These are phyloP conservation scores for Aspergillus pseudotamarii DNA, from an alignment of 2,329 filamentous ascomycete species.

Conservation along the genomic window DNA sequence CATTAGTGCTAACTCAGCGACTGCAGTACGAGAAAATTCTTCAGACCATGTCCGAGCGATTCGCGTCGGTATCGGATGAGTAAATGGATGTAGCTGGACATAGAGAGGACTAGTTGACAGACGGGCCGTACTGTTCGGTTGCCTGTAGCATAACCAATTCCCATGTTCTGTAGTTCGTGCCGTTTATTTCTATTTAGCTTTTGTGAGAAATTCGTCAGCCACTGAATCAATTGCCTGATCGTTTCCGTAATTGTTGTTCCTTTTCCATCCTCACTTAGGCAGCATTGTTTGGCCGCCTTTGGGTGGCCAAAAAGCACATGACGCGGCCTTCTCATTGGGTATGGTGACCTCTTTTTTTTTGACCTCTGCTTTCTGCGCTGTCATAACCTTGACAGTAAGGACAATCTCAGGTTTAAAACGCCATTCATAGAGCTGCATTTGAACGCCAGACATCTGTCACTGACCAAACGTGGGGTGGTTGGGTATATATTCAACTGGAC, in stretches of 20 bases:
- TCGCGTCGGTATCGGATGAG: conserved; percentile 93
- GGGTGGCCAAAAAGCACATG: conserved; percentile 23
- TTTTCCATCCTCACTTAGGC: conserved; percentile 5
- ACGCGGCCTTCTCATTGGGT: conserved; percentile 14
- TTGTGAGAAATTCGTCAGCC: conserved; percentile 6
- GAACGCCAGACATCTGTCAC: not conserved
- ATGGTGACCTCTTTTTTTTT: not conserved
- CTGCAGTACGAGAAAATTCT: conserved; percentile 85
- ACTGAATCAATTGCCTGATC: conserved; percentile 4
- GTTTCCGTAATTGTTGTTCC: not conserved
- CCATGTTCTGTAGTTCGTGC: conserved; percentile 37
- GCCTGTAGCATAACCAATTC: conserved; percentile 40
- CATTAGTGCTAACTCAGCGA: conserved; percentile 42
- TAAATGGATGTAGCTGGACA: conserved; percentile 50
- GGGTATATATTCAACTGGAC: not conserved
- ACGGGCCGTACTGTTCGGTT: conserved; percentile 12
- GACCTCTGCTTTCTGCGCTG: not conserved
- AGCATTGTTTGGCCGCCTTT: conserved; percentile 16
- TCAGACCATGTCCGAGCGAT: conserved; percentile 94
- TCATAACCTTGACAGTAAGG: not conserved
- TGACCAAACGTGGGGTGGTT: not conserved
- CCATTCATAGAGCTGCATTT: not conserved
- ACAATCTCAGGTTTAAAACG: not conserved
- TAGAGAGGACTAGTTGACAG: not conserved
- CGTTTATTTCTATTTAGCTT: conserved; percentile 10